Evolutionary conservation across 805 yeast species (phyloP).

Genomic region (Suhomyces canberraensis): DNA sequence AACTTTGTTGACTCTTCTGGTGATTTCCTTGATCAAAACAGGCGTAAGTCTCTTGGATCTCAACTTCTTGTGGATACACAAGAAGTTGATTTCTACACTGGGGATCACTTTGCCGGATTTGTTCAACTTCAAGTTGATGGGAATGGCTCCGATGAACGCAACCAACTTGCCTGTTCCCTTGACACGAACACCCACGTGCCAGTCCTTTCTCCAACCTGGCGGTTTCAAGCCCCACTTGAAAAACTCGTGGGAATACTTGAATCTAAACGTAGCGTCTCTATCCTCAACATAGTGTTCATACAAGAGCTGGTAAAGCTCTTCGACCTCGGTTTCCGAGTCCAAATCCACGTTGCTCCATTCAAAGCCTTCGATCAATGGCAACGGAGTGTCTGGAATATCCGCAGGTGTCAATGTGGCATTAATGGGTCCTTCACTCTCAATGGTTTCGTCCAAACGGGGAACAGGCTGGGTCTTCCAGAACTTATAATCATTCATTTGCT

Average conservation of each 20-base stretch:
- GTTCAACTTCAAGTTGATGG: slow-evolving; percentile 64
- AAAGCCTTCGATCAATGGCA: slow-evolving; percentile 70
- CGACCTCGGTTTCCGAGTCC: slow-evolving; percentile 50
- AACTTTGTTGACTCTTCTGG: slow-evolving; percentile 81
- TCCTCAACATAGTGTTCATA: slow-evolving; percentile 95
- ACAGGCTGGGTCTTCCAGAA: slow-evolving; percentile 99
- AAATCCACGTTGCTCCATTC: slow-evolving; percentile 85
- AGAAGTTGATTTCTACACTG: slow-evolving; percentile 87
- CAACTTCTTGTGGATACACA: slow-evolving; percentile 91
- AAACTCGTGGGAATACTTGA: slow-evolving; percentile 80
- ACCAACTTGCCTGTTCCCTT: slow-evolving; percentile 71
- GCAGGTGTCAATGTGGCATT: slow-evolving; percentile 63
- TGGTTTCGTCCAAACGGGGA: slow-evolving; percentile 64
- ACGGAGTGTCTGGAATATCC: slow-evolving; percentile 69
- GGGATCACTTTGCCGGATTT: slow-evolving; percentile 43
- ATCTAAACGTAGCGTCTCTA: slow-evolving; percentile 85
- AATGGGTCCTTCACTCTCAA: slow-evolving; percentile 76
- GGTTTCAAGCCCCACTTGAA: slow-evolving; percentile 91
- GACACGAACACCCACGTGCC: slow-evolving; percentile 94
- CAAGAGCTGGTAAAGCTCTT: slow-evolving; percentile 74
- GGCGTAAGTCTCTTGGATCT: slow-evolving; percentile 95
- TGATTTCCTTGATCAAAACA: slow-evolving; percentile 86
- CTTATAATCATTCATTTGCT: slow-evolving; percentile 77
- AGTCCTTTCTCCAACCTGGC: slow-evolving; percentile 86
- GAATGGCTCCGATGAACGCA: slow-evolving; percentile 91